Conservation (phyloP, 2,329 filamentous ascomycete species). For the Ascosphaera apis region DNA sequence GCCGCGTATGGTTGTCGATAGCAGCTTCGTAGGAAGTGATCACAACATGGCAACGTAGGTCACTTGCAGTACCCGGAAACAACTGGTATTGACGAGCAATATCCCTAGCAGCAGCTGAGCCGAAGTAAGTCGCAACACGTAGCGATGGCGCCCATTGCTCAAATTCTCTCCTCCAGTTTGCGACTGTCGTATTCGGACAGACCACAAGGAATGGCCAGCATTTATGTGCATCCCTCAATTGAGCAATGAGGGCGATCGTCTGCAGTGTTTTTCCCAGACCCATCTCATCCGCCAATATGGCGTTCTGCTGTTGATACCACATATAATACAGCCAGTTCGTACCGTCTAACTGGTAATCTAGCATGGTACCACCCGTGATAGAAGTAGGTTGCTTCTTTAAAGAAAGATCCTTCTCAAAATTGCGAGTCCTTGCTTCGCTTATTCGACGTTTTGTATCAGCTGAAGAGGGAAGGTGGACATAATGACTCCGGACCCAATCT, state of each 20-base stretch:
- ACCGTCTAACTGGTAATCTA: conserved; percentile 83
- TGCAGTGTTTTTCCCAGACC: conserved; percentile 94
- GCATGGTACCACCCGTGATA: conserved; percentile 57
- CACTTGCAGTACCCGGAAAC: conserved; percentile 39
- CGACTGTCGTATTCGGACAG: conserved; percentile 81
- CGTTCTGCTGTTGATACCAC: conserved; percentile 60
- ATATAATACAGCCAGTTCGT: conserved; percentile 90
- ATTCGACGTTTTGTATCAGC: conserved; percentile 42
- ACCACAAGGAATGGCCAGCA: conserved; percentile 88
- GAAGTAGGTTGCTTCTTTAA: conserved; percentile 49
- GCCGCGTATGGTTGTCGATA: conserved; percentile 43
- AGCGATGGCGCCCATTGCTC: conserved; percentile 77
- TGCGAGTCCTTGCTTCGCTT: conserved; percentile 36
- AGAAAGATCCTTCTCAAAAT: conserved; percentile 44
- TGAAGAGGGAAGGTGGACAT: conserved; percentile 37
- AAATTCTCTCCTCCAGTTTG: conserved; percentile 95
- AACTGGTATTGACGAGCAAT: conserved; percentile 67
- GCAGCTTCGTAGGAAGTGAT: conserved; percentile 90
- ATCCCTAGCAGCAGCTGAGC: conserved; percentile 48
- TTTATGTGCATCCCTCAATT: conserved; percentile 42
- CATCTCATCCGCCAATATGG: conserved; percentile 94
- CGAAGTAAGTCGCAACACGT: conserved; percentile 82
- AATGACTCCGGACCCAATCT: conserved; percentile 61
- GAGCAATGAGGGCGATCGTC: conserved; percentile 59
- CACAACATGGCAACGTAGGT: conserved; percentile 71